Base-by-base conservation (phyloP, 805 yeast species). In the Candida wancherniae region DNA sequence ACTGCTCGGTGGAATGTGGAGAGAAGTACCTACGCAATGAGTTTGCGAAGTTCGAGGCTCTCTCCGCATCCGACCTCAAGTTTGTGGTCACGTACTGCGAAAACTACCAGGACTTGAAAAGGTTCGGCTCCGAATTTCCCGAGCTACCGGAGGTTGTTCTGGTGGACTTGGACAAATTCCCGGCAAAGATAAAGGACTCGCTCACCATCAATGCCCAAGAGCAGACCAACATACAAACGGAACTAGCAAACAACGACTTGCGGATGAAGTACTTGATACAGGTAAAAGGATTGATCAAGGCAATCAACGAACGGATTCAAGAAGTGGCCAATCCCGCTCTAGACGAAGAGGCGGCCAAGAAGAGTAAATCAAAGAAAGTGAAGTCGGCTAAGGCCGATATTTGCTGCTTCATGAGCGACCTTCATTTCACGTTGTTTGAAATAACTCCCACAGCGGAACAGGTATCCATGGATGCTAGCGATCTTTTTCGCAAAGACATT, bases 1-100 rank as follows among this genome's bases (percentile, higher is more conserved):
- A 83, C 51, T 87, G 97, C 51, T 58, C 75, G 10, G 69, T 67
- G 13, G 83, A 73, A 15, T 95, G 88, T 55, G 96, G 94, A 4
- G 33, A 20, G 29, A 49, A 27, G 37, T 80, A 55, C 40, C 58
- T 73, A 55, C 48, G 44, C 26, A 38, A 42, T 15, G 37, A 47
- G 24, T 34, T 69, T 15, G 20, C 56, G 19, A 40, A 34, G 5
- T 38, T 40, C 5, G 39, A 48, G 14, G 39, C 34, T 26, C 33
- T 52, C 31, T 33, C 34, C n/a, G 17, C 21, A 2, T 41, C 23
- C 8, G 54, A 41, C 17, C 48, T 52, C 24, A 61, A 53, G 30
- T 50, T 39, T 22, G 45, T 49, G 30, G 47, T 57, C 28, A 42
- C 37, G 22, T 51, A 45, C 46, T 50, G 45, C 11, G 46, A 23